Evolutionary conservation across 1,139 yeast species (phyloP).

Genomic region (Suhomyces bolitotheri): DNA sequence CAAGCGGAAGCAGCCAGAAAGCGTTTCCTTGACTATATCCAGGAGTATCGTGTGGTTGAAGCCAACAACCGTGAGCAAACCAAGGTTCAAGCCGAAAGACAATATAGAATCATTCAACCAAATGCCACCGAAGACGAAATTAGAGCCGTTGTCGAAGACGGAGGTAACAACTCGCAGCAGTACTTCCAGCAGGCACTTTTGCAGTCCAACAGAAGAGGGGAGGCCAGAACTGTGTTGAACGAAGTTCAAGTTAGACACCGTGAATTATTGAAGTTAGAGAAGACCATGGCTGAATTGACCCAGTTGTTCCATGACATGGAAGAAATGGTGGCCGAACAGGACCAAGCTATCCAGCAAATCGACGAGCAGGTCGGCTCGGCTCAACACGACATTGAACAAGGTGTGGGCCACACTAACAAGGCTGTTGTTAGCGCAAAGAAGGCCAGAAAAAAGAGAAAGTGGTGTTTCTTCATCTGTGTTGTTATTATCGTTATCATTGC

Average conservation of each 20-base stretch:
- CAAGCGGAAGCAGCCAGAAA: conserved; percentile 90
- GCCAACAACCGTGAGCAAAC: conserved; percentile 84
- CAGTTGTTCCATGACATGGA: conserved; percentile 96
- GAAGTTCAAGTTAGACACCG: conserved; percentile 97
- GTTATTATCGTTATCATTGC: conserved; percentile 65
- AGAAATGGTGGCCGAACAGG: conserved; percentile 94
- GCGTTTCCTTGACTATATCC: conserved; percentile 82
- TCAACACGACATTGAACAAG: conserved; percentile 88
- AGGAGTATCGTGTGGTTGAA: conserved; percentile 83
- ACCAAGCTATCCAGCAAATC: conserved; percentile 79
- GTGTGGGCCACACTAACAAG: conserved; percentile 89
- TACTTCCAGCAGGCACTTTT: conserved; percentile 91
- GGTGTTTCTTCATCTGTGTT: conserved; percentile 72
- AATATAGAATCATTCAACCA: conserved; percentile 89
- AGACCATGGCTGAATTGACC: conserved; percentile 93
- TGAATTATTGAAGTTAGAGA: conserved; percentile 91
- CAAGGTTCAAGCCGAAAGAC: conserved; percentile 88
- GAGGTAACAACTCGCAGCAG: conserved; percentile 66
- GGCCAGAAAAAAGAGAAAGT: conserved; percentile 89
- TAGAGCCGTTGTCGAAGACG: conserved; percentile 76
- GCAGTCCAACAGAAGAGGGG: conserved; percentile 93
- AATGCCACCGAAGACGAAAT: conserved; percentile 87
- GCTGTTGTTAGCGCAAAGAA: conserved; percentile 88
- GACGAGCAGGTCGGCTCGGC: conserved; percentile 82
- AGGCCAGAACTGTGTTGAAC: conserved; percentile 90